Base-by-base conservation (phyloP, 2,329 filamentous ascomycete genomes). In the Aureobasidium sp. region DNA sequence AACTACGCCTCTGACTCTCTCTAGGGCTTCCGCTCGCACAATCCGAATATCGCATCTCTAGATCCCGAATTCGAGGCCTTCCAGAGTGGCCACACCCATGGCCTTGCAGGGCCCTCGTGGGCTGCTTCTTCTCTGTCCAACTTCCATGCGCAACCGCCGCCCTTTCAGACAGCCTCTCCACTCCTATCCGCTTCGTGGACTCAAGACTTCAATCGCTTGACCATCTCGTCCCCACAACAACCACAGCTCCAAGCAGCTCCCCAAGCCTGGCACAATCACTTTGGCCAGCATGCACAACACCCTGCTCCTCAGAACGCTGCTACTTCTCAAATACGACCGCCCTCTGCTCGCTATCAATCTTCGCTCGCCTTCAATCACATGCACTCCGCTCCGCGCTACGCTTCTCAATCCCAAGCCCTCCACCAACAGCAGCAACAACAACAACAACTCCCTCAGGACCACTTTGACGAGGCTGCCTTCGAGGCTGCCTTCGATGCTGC, bases 41-140 rank as follows among this genome's bases (percentile, higher is more conserved):
- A 80, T 64, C 76, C 78, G 31, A 80, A 79, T 69, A 78, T 79
- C 64, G 80, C 82, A 53, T 73, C 79, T 5, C 71, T 88, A 62
- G 86, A 90, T 68, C 78, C 80, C 39, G 87, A 90, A 67, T 89
- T 90, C 68, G 82, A 87, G 66, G 84, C 86, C 49, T 90, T 90
- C 67, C 85, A 88, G 72, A 78, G 79, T 44, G 81, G 81, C 22
- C 70, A 72, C 29, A 71, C 67, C 71, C 41, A 70, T 69, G 14
- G 71, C 71, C 56, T 70, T 73, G 62, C 64, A 9, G 73, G 42
- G 14, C 57, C 41, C 15, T 61, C 74, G 62, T 70, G 74, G 47
- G 67, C 73, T 42, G 71, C 70, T 14, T 71, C 72, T 36, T 69
- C 74, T 53, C 47, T 62, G 22, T 73, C 74, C 59, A 71, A 72